A percentile compares a stretch with the other conserved stretches of the same genome.
Conservation (phyloP, 108 stramenopile species). For the Bacterosira constricta region DNA sequence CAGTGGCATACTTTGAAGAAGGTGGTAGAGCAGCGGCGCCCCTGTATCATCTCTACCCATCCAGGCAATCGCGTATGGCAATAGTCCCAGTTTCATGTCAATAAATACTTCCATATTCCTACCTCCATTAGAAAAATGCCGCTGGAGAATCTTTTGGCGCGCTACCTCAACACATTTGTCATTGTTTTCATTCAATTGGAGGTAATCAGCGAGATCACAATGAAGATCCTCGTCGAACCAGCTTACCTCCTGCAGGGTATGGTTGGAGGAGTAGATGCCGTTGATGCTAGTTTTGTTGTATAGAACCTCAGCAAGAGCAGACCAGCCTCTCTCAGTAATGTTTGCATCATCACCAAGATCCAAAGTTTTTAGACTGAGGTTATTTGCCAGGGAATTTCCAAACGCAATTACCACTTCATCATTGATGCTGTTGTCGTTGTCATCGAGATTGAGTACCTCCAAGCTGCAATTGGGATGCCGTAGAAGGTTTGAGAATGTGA, state of each 20-base stretch:
- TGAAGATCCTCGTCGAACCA: not conserved
- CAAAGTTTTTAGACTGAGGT: not conserved
- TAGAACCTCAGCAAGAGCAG: not conserved
- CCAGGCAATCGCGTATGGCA: conserved; percentile 8
- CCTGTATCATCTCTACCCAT: conserved; percentile 19
- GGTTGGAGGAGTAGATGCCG: not conserved
- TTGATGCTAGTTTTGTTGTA: conserved; percentile 17
- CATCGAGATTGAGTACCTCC: not conserved
- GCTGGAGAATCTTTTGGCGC: conserved; percentile 6
- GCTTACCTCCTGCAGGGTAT: not conserved
- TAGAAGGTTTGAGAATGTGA: not conserved
- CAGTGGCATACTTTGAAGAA: too few species aligned
- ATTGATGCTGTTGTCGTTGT: not conserved
- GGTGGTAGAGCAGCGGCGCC: too few species aligned
- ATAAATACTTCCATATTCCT: not conserved
- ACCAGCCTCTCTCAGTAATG: conserved; percentile 3
- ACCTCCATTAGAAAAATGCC: not conserved
- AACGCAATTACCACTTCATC: not conserved
- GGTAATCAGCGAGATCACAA: not conserved
- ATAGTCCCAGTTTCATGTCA: not conserved
- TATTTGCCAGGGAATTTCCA: not conserved
- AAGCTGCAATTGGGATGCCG: not conserved
- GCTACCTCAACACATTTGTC: not conserved
- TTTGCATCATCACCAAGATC: not conserved
- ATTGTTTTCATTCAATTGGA: not conserved